phyloP scores from a whole-genome alignment of 192 early-diverging fungal genomes.

The Chytriomyces sp. region DNA sequence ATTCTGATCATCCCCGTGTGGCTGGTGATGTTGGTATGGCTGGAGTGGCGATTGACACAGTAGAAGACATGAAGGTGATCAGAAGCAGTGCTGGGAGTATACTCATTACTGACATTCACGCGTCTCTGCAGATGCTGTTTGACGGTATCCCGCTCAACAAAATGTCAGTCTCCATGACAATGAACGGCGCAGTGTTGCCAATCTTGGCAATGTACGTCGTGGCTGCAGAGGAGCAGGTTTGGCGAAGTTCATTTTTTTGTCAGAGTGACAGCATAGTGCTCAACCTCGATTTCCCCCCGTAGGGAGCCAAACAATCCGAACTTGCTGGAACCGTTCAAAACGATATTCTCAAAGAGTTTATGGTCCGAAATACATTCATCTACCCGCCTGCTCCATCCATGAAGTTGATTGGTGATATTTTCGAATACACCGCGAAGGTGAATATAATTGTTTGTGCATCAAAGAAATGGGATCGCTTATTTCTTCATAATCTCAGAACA shows the following conservation, averaged over 20 bases:
- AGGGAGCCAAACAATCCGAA: constrained; percentile 76
- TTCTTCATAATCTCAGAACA: constrained; percentile 55
- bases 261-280: neutral
- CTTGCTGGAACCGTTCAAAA: constrained; percentile 90
- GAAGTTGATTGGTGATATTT: constrained; percentile 90
- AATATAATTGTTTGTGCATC: neutral
- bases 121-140: constrained; percentile 62
- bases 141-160: constrained; percentile 87
- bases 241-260: neutral
- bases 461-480: neutral
- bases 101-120: neutral
- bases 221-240: constrained; percentile 78
- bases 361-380: constrained; percentile 94
- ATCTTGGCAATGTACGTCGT: constrained; percentile 92
- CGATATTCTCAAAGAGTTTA: constrained; percentile 93
- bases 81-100: neutral
- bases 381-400: constrained; percentile 91
- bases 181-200: constrained; percentile 93
- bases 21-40: constrained; percentile 93
- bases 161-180: constrained; percentile 93
- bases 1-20: constrained; percentile 89
- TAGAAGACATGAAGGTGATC: constrained; percentile 89
- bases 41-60: constrained; percentile 88
- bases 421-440: constrained; percentile 80
- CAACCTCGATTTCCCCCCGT: neutral